Evolutionary conservation across 352 stramenopile species (phyloP).

Genomic region (Globisporangium cystogenes): DNA sequence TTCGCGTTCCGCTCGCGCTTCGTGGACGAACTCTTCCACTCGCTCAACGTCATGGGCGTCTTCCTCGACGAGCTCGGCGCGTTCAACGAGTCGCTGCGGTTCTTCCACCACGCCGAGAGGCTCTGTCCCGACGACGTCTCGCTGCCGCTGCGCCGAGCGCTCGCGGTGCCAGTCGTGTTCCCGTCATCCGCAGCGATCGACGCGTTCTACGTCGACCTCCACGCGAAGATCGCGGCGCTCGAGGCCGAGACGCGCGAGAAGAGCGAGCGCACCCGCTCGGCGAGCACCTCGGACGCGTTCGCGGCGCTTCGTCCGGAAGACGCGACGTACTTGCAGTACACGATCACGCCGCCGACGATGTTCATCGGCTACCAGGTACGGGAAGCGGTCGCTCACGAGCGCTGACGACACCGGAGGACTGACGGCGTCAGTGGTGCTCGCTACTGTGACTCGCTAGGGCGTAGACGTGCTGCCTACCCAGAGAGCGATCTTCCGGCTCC

Average conservation of each 20-base stretch:
- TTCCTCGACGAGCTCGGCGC: slow-evolving; percentile 53
- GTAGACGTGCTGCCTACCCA: slow-evolving; percentile 30
- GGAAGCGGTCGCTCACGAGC: not conserved
- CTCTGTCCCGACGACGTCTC: slow-evolving; percentile 36
- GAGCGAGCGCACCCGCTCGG: too few species aligned
- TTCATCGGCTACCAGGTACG: slow-evolving; percentile 60
- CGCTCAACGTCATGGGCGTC: slow-evolving; percentile 50
- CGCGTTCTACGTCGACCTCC: slow-evolving; percentile 9
- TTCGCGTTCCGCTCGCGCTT: slow-evolving; percentile 33
- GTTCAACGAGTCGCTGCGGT: slow-evolving; percentile 38
- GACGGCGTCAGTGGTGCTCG: not conserved
- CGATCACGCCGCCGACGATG: slow-evolving; percentile 62
- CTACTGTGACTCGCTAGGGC: slow-evolving; percentile 16
- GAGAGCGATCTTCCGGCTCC: slow-evolving; percentile 23
- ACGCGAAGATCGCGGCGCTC: slow-evolving; percentile 8
- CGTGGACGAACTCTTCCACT: slow-evolving; percentile 38
- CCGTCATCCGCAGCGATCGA: slow-evolving; percentile 9
- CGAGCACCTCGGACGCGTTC: not conserved
- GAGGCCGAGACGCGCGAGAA: not conserved
- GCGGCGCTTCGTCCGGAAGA: slow-evolving; percentile 20
- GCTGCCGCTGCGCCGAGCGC: slow-evolving; percentile 24
- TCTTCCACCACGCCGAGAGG: slow-evolving; percentile 25
- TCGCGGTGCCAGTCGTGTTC: slow-evolving; percentile 20
- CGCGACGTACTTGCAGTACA: slow-evolving; percentile 40
- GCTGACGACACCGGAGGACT: too few species aligned